Conservation (phyloP, 2,329 filamentous ascomycete genomes). For the Acephala macrosclerotiorum region DNA sequence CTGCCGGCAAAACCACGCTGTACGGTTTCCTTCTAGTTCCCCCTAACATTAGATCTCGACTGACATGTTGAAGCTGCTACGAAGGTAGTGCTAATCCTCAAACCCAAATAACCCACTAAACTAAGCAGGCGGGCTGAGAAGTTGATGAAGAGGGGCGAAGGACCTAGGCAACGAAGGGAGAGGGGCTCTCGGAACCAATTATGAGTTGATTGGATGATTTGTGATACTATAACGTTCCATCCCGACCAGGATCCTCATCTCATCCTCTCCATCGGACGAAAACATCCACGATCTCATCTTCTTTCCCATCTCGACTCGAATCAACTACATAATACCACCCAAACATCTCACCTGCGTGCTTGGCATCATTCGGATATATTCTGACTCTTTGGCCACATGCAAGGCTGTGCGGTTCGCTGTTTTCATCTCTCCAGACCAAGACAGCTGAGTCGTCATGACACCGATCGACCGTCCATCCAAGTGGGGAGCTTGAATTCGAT, state of each 20-base stretch:
- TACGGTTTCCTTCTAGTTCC: neutral
- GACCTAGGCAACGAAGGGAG: no score
- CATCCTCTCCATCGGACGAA: constrained; percentile 44
- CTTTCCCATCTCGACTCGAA: constrained; percentile 56
- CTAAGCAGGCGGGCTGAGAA: no score
- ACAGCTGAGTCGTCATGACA: neutral
- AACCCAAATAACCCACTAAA: no score
- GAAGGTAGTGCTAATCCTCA: no score
- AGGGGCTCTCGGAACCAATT: no score
- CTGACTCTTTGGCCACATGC: constrained; percentile 62
- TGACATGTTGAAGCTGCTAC: no score
- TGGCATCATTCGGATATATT: constrained; percentile 80
- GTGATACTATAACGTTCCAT: neutral
- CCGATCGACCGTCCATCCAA: constrained; percentile 2
- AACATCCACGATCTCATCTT: constrained; percentile 70
- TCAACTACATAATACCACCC: constrained; percentile 77
- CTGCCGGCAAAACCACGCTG: neutral
- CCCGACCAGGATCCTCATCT: neutral
- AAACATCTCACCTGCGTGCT: constrained; percentile 73
- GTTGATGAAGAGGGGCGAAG: neutral
- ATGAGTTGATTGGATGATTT: no score
- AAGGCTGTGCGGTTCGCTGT: neutral
- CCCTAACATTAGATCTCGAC: no score
- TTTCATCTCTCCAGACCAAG: neutral
- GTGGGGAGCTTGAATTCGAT: neutral